These are phyloP conservation scores for Talinum fruticosum DNA, from an alignment of 148 eudicot genomes.

Conservation along the genomic window DNA sequence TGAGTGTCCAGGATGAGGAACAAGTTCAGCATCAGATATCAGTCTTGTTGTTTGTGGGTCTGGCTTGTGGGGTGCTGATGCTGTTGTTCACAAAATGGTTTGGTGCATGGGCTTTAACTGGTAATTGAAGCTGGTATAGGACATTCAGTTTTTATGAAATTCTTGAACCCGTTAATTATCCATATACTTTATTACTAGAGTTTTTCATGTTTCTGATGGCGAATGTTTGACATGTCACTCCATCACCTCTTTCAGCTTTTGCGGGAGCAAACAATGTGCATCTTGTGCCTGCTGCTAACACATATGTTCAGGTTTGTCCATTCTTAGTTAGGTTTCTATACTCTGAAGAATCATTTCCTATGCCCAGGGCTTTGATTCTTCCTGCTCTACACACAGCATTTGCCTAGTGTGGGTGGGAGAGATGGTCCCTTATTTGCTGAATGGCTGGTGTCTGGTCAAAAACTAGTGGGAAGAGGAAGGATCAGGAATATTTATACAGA, in stretches of 20 bases:
- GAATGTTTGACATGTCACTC: not conserved
- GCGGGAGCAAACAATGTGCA: slow-evolving; percentile 69
- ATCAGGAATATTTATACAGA: not conserved
- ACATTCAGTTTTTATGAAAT: slow-evolving; percentile 11
- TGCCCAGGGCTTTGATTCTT: not conserved
- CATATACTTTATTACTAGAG: not conserved
- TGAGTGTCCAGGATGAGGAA: slow-evolving; percentile 60
- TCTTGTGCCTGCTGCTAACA: slow-evolving; percentile 75
- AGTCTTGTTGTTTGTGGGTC: slow-evolving; percentile 63
- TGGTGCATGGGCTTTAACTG: slow-evolving; percentile 71
- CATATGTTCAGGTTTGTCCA: slow-evolving; percentile 73
- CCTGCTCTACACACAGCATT: not conserved
- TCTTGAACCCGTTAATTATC: slow-evolving; percentile 18
- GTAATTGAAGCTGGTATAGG: slow-evolving; percentile 40
- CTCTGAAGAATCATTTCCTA: not conserved
- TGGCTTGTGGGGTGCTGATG: slow-evolving; percentile 75
- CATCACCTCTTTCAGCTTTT: slow-evolving; percentile 51
- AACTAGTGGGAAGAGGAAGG: not conserved
- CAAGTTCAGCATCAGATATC: slow-evolving; percentile 92
- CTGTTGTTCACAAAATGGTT: slow-evolving; percentile 54
- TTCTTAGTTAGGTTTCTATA: not conserved
- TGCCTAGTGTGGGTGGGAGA: not conserved
- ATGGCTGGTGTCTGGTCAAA: not conserved
- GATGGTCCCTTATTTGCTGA: not conserved
- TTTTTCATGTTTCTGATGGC: not conserved